phyloP scores from a whole-genome alignment of 768 basidiomycete genomes.

The Suillus placidus region DNA sequence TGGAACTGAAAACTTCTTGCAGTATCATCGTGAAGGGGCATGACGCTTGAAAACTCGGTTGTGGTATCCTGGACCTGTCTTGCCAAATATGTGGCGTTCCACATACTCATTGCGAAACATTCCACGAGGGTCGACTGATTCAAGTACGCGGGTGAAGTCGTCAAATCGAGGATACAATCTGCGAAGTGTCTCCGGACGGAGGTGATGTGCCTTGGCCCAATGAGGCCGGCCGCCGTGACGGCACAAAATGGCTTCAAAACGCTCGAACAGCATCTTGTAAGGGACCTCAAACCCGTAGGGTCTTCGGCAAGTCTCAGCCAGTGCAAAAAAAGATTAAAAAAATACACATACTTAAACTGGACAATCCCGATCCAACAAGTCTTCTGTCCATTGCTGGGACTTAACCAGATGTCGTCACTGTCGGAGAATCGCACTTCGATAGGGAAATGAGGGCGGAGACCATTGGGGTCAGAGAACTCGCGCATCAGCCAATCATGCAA shows the following conservation, averaged over 20 bases:
- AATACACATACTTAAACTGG: constrained; percentile 82
- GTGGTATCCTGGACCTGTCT: constrained; percentile 40
- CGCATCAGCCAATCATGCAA: constrained; percentile 70
- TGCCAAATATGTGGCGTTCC: constrained; percentile 82
- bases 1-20: not conserved
- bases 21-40: constrained; percentile 13
- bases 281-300: constrained; percentile 85
- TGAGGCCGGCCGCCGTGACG: constrained; percentile 84
- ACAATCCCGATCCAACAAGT: constrained; percentile 97
- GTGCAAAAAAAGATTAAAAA: constrained; percentile 5
- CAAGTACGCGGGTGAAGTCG: constrained; percentile 69
- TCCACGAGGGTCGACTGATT: constrained; percentile 71
- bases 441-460: constrained; percentile 87
- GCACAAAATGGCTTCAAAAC: constrained; percentile 72
- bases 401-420: constrained; percentile 92
- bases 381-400: constrained; percentile 76
- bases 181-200: constrained; percentile 65
- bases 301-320: constrained; percentile 41
- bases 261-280: constrained; percentile 75
- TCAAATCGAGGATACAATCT: constrained; percentile 80
- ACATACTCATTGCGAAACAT: constrained; percentile 90
- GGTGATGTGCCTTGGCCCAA: constrained; percentile 92
- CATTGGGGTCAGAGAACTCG: constrained; percentile 67
- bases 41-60: constrained; percentile 50
- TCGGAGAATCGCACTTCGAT: constrained; percentile 91